Conservation (phyloP, 306 rosid species). For the Astragalus glycyphyllos region DNA sequence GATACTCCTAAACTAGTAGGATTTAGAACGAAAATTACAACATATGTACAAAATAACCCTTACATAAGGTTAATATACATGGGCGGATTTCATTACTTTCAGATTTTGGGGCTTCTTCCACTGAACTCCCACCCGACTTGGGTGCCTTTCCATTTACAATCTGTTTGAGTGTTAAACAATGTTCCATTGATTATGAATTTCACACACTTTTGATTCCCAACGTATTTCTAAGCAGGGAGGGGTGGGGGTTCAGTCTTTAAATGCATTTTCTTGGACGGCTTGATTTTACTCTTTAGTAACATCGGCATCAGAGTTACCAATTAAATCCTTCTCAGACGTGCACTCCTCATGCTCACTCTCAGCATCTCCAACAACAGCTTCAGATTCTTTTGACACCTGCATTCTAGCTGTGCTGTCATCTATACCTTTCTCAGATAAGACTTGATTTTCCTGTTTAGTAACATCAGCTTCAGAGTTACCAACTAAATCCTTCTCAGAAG, state of each 20-base stretch:
- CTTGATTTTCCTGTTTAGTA: constrained; percentile 24
- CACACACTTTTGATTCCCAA: neutral
- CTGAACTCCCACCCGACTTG: constrained; percentile 5
- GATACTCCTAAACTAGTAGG: neutral
- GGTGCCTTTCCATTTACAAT: constrained; percentile 14
- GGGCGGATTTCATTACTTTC: constrained; percentile 36
- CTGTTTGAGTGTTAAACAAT: constrained; percentile 2
- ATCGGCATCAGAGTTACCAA: constrained; percentile 39
- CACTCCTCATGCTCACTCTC: constrained; percentile 43
- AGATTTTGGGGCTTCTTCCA: constrained; percentile 35
- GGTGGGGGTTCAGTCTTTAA: constrained; percentile 18
- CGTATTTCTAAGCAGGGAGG: neutral
- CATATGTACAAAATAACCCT: constrained; percentile 41
- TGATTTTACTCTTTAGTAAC: constrained; percentile 24
- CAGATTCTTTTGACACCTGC: constrained; percentile 17
- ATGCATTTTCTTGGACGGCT: constrained; percentile 34
- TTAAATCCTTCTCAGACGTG: constrained; percentile 44
- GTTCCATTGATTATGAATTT: constrained; percentile 1
- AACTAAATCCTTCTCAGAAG: constrained; percentile 43
- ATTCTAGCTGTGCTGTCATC: constrained; percentile 28
- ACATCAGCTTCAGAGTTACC: constrained; percentile 41
- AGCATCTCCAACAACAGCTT: constrained; percentile 35
- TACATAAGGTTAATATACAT: constrained; percentile 36
- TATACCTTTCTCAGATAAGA: constrained; percentile 20
- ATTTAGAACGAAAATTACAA: constrained; percentile 33